Conservation (phyloP, 352 stramenopile genomes). For the Plasmopara viticola region DNA sequence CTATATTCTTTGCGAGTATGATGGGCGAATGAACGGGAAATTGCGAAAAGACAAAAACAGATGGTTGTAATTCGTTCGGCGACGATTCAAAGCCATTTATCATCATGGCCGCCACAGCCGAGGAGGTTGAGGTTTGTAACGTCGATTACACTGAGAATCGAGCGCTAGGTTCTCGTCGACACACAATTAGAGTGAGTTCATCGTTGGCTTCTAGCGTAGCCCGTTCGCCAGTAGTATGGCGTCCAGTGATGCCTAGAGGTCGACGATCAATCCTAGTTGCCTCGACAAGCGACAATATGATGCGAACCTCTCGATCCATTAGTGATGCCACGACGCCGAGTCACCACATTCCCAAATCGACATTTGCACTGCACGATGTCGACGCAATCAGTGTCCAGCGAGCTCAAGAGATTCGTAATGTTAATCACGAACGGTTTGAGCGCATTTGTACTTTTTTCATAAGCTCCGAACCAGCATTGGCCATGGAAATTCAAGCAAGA, state of each 20-base stretch:
- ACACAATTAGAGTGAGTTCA: conserved; percentile 17
- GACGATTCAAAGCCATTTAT: too few species aligned
- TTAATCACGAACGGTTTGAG: conserved; percentile 21
- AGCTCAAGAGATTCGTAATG: conserved; percentile 19
- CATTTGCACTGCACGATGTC: conserved; percentile 23
- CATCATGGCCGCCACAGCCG: too few species aligned
- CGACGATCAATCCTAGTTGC: conserved; percentile 19
- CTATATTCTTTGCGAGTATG: conserved; percentile 6
- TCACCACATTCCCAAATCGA: conserved; percentile 3
- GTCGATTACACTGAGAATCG: background rate
- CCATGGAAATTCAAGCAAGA: conserved; percentile 26
- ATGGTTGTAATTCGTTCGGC: too few species aligned
- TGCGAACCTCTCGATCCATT: conserved; percentile 17
- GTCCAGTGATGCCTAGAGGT: conserved; percentile 20
- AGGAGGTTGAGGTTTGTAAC: too few species aligned
- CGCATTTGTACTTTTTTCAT: conserved; percentile 37
- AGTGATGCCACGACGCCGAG: conserved; percentile 14
- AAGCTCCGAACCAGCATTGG: conserved; percentile 28
- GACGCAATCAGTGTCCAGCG: conserved; percentile 22
- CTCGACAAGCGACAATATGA: conserved; percentile 16
- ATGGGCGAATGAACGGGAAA: too few species aligned
- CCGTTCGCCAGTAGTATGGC: conserved; percentile 19
- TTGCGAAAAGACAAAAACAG: too few species aligned
- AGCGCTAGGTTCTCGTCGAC: conserved; percentile 9
- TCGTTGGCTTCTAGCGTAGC: conserved; percentile 10